These are phyloP conservation scores for Cercospora citrullina DNA, from an alignment of 2,329 filamentous ascomycete species.

Conservation along the genomic window DNA sequence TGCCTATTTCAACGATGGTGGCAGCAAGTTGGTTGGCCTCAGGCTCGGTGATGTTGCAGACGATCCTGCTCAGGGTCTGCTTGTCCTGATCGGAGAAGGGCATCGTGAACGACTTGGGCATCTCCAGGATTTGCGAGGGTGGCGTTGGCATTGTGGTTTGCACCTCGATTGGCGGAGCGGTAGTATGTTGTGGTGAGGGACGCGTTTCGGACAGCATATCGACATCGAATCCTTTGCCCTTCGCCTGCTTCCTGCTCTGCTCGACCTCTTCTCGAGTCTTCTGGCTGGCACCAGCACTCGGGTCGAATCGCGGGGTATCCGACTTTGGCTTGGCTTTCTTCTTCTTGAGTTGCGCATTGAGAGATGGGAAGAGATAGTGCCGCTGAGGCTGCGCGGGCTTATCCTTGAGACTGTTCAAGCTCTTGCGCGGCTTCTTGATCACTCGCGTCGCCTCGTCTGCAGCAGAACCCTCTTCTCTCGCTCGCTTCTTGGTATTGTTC, in stretches of 20 bases:
- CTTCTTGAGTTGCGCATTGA: slow-evolving; percentile 3
- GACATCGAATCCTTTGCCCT: slow-evolving; percentile 2
- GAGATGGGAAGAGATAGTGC: slow-evolving; percentile 7
- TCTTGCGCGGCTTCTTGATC: slow-evolving; percentile 14
- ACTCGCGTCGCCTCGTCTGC: not conserved
- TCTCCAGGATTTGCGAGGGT: not conserved
- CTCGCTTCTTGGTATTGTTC: not conserved
- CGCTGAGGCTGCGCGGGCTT: slow-evolving; percentile 1
- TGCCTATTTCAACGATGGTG: slow-evolving; percentile 20
- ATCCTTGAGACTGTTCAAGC: not conserved
- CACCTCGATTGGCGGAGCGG: not conserved
- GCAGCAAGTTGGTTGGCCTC: slow-evolving; percentile 5
- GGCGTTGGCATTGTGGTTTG: not conserved
- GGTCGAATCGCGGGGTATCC: not conserved
- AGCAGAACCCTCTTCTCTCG: not conserved
- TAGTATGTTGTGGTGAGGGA: not conserved
- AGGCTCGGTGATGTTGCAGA: slow-evolving; percentile 5
- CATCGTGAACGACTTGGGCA: slow-evolving; percentile 1
- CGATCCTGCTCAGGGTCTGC: slow-evolving; percentile 1
- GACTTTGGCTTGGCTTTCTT: not conserved
- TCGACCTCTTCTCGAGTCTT: not conserved
- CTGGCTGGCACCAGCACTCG: not conserved
- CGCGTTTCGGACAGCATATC: not conserved
- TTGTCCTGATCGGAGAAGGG: slow-evolving; percentile 3
- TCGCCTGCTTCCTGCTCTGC: not conserved